phyloP scores from a whole-genome alignment of 2,329 filamentous ascomycete species.

The Colletotrichum musae region DNA sequence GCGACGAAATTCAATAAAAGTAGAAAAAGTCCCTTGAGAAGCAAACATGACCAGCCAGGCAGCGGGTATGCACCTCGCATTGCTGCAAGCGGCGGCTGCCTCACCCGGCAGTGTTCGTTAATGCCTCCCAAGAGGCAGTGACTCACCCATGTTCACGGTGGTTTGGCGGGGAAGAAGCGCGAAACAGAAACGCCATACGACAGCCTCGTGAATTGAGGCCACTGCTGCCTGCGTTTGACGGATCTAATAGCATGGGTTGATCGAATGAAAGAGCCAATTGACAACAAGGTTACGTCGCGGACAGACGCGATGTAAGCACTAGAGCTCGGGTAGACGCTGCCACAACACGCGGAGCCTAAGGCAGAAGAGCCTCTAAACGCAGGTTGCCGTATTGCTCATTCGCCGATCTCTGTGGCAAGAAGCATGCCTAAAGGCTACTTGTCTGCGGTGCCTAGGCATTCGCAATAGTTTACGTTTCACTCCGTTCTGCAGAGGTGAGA shows the following conservation, averaged over 20 bases:
- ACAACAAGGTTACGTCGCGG: no score
- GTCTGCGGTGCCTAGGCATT: no score
- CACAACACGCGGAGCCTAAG: background rate
- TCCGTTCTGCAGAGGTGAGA: background rate
- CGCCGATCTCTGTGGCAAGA: conserved; percentile 6
- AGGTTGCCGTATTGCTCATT: conserved; percentile 25
- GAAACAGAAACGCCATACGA: background rate
- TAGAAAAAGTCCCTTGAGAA: background rate
- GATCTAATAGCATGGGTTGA: background rate
- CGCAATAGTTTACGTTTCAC: no score
- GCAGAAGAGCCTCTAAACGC: no score
- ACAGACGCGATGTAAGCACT: conserved; percentile 13
- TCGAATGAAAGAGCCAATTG: conserved; percentile 4
- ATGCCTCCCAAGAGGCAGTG: conserved; percentile 20
- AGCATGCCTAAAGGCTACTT: no score
- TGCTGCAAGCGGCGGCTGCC: conserved; percentile 2
- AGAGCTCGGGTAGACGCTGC: conserved; percentile 3
- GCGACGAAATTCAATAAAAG: background rate
- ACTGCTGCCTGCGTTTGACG: conserved; percentile 31
- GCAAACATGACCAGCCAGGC: background rate
- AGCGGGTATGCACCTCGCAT: background rate
- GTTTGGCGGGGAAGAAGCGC: background rate
- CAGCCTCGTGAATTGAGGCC: conserved; percentile 2
- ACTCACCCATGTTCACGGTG: conserved; percentile 26
- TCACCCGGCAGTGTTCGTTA: background rate